phyloP scores from a whole-genome alignment of 225 moss, liverwort and hornwort species.

The Thuidium tamariscinum region DNA sequence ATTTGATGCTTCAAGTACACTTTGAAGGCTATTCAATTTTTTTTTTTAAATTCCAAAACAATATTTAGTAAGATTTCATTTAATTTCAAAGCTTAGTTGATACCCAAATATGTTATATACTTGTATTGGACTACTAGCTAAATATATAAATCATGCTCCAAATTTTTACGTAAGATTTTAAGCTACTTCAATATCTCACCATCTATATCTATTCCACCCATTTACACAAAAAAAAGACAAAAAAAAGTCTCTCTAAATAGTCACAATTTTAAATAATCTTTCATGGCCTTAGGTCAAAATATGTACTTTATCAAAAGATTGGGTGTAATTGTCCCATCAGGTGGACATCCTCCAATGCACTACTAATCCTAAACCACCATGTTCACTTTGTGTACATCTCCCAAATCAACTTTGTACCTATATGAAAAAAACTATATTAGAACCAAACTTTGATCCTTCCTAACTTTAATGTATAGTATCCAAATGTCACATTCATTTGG shows the following conservation, averaged over 20 bases:
- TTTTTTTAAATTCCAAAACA: too few species aligned
- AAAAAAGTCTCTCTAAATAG: neutral
- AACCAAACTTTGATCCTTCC: neutral
- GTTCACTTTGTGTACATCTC: neutral
- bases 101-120: too few species aligned
- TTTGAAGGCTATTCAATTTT: too few species aligned
- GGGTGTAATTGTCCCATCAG: accelerated
- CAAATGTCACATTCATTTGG: neutral
- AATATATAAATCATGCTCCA: neutral
- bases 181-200: neutral
- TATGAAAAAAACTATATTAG: accelerated
- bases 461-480: neutral
- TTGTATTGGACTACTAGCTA: neutral
- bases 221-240: accelerated
- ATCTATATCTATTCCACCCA: neutral
- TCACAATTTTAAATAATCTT: neutral
- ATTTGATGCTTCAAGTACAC: too few species aligned
- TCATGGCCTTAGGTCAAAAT: neutral
- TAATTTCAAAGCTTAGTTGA: too few species aligned
- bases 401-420: neutral
- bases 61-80: too few species aligned
- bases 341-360: accelerated
- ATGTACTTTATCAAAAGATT: neutral
- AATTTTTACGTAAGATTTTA: neutral
- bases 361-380: accelerated